Percentiles rank a stretch among this genome's conserved stretches.
Conservation (phyloP, 345 rosid species). For the Boechera divaricarpa region DNA sequence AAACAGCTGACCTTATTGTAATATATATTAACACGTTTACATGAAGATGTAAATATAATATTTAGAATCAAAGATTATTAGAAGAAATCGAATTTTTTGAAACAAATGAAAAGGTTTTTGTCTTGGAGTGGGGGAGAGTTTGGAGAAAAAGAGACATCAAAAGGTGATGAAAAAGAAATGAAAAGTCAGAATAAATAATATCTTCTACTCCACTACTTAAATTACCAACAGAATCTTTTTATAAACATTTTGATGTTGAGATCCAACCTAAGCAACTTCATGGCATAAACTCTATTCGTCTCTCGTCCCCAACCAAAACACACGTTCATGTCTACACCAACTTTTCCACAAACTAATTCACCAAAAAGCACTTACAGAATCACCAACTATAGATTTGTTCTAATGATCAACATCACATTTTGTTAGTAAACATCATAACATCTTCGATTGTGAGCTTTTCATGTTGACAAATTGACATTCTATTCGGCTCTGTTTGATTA, state of each 20-base stretch:
- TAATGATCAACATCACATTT: background rate
- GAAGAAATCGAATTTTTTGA: background rate
- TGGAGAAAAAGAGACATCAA: constrained; percentile 52
- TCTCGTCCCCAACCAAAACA: constrained; percentile 19
- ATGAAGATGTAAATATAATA: background rate
- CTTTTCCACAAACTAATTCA: constrained; percentile 19
- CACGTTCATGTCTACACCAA: constrained; percentile 21
- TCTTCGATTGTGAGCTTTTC: background rate
- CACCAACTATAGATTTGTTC: constrained; percentile 11
- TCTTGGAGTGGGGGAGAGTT: constrained; percentile 49
- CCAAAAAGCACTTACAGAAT: background rate
- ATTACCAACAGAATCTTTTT: constrained; percentile 38
- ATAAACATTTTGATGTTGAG: constrained; percentile 41
- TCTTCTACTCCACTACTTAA: constrained; percentile 47
- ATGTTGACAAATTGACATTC: background rate
- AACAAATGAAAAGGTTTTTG: background rate
- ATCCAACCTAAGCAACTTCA: constrained; percentile 44
- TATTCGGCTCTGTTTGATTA: constrained; percentile 2
- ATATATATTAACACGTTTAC: background rate
- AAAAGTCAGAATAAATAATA: constrained; percentile 34
- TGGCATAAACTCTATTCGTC: constrained; percentile 7
- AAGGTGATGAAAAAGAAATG: constrained; percentile 25
- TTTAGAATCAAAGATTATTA: background rate
- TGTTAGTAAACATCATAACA: constrained; percentile 20
- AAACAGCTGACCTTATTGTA: background rate